Evolutionary conservation across 2,329 filamentous ascomycete species (phyloP).

Genomic region (Ceratocystis variospora): DNA sequence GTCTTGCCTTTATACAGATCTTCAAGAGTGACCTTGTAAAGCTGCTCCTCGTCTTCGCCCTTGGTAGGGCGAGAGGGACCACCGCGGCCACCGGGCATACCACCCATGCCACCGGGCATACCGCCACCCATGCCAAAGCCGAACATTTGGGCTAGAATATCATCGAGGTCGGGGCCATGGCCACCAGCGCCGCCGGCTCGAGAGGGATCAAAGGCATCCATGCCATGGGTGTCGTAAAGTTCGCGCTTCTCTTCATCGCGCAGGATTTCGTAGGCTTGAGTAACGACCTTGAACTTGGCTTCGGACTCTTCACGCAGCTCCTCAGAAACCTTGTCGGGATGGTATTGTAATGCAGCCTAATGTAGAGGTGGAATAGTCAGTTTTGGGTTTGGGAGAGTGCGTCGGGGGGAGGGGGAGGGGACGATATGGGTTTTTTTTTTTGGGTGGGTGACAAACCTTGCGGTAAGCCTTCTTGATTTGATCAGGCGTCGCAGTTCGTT

Average conservation of each 20-base stretch:
- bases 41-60: slow-evolving; percentile 73
- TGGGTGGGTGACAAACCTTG: slow-evolving; percentile 47
- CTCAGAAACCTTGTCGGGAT: slow-evolving; percentile 91
- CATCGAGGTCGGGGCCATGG: slow-evolving; percentile 63
- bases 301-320: slow-evolving; percentile 74
- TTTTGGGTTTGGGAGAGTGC: too few relatives aligned
- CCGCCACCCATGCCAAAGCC: slow-evolving; percentile 48
- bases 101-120: slow-evolving; percentile 37
- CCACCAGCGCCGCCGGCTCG: slow-evolving; percentile 41
- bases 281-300: slow-evolving; percentile 80
- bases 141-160: slow-evolving; percentile 90
- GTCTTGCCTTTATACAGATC: slow-evolving; percentile 98
- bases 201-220: slow-evolving; percentile 82
- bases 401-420: not conserved
- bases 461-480: slow-evolving; percentile 94
- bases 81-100: slow-evolving; percentile 30
- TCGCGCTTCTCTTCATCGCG: slow-evolving; percentile 87
- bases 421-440: not conserved
- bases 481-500: slow-evolving; percentile 55
- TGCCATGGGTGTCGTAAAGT: slow-evolving; percentile 86
- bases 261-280: slow-evolving; percentile 94
- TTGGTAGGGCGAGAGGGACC: slow-evolving; percentile 50
- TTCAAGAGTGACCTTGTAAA: slow-evolving; percentile 81
- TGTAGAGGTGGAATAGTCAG: slow-evolving; percentile 15
- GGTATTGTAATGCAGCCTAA: slow-evolving; percentile 72